Evolutionary conservation across 805 yeast species (phyloP), one percentile per base, ranked within the genome.

Genomic region (Teunomyces atbi): DNA sequence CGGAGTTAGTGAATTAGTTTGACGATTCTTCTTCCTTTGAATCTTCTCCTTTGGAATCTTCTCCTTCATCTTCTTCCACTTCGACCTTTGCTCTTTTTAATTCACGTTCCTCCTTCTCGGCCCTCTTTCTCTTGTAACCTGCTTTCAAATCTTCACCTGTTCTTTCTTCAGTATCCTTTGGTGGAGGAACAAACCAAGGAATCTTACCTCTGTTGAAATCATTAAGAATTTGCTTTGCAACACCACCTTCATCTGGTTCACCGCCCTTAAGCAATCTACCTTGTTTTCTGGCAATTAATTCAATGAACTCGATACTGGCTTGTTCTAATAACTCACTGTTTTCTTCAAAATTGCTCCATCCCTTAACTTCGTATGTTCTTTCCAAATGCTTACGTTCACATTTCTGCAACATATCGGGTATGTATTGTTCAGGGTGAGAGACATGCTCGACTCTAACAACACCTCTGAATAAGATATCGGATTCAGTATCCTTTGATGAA

Each of bases 361-460:
- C 98, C 48, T 86, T 82, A 45, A 92, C 79, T 66, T 91, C 97
- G 66, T 92, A 92, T 0, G 99, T 94, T 73, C 97, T 83, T 69
- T 92, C 97, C 61, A 92, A 73, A 73, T 92, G 96, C 64, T 88
- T 84, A 51, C 83, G 75, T 68, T 92, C 87, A 69, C 97, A 91
- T 60, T 92, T 89, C 45, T 73, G 79, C 58, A 92, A 73, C 61
- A 92, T 77, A 47, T 86, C 95, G 2, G 96, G 92, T 44, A 92
- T 90, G 64, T 87, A 92, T 66, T 91, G 97, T 68, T 92, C 99
- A 4, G 99, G 97, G 60, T 88, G 76, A 0, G 95, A 81, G 41
- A 94, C 98, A 62, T 92, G 96, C 65, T 92, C 99, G n/a, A 92
- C 97, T 73, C 99, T 86, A 2, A 92, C 99, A 15, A 94, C 99